Evolutionary conservation across 2,329 filamentous ascomycete species (phyloP), one percentile per base, ranked within the genome.

Genomic region (Apiospora phragmitis): DNA sequence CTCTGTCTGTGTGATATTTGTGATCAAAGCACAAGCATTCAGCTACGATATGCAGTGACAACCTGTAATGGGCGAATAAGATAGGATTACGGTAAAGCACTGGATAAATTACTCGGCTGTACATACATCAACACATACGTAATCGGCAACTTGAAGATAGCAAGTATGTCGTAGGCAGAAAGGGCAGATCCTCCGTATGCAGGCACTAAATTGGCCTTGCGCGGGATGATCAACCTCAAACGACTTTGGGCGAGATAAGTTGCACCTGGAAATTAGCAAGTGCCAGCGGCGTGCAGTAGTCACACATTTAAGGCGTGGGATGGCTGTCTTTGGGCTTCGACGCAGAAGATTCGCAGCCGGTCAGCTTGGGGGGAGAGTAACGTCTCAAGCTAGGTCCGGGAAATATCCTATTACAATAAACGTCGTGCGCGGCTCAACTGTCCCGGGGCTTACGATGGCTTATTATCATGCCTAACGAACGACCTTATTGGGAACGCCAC

Each of bases 171-270:
- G 42, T 16, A 21, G 6, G 16, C 18, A 45, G 42, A 41, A 18
- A 47, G 43, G 43, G 43, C 43, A 35, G 55, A n/a, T n/a, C n/a
- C n/a, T n/a, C n/a, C n/a, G 16, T 21, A n/a, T 38, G 32, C 29
- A 38, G 55, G 32, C 32, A 38, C 11, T 62, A 62, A 62, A 62
- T 62, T 62, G 21, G 32, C 21, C 21, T 62, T 38, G 55, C 24
- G 55, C 55, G 55, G 55, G 55, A 62, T 62, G 32, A 21, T 62
- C 55, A 62, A 38, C 32, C 18, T 62, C 55, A 62, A 62, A 62
- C 55, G 32, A 38, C 4, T 11, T 35, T 11, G 29, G 29, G 55
- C 9, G 18, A n/a, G 12, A n/a, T 62, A 38, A 62, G 32, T 62
- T 14, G 55, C 32, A 21, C 12, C 18, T 62, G 32, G 55, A 62